These are phyloP conservation scores for Wallacemonas sp. DNA, from an alignment of 208 protist species.

Conservation along the genomic window DNA sequence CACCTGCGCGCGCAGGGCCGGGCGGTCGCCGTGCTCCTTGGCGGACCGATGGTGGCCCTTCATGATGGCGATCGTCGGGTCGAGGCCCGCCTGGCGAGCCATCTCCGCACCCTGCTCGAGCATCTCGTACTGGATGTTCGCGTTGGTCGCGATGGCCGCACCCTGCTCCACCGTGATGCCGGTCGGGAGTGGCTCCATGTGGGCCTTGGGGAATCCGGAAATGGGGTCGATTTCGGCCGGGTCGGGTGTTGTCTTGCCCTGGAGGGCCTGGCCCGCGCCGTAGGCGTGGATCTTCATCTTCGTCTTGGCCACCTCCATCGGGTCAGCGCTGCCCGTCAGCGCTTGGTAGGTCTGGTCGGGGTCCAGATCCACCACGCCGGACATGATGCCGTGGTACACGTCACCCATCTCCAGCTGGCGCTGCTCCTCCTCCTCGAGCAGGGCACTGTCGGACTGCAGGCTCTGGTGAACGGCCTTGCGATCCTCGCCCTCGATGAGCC, in stretches of 20 bases:
- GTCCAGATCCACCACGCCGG: conserved; percentile 82
- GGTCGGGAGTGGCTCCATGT: conserved; percentile 75
- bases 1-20: conserved; percentile 63
- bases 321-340: conserved; percentile 81
- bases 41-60: conserved; percentile 62
- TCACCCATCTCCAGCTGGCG: conserved; percentile 85
- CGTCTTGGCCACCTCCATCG: conserved; percentile 81
- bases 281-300: conserved; percentile 89
- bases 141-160: conserved; percentile 69
- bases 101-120: conserved; percentile 74
- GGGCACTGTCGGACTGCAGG: conserved; percentile 49
- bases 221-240: conserved; percentile 64
- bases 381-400: conserved; percentile 74
- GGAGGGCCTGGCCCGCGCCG: conserved; percentile 62
- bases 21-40: conserved; percentile 63
- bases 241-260: conserved; percentile 32
- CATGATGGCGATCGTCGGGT: conserved; percentile 59
- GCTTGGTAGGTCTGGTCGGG: conserved; percentile 87
- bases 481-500: conserved; percentile 89
- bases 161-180: conserved; percentile 88
- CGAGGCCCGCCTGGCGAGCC: conserved; percentile 54
- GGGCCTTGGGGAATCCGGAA: conserved; percentile 71
- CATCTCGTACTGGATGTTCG: conserved; percentile 78
- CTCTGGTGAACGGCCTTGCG: conserved; percentile 84
- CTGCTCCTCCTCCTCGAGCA: conserved; percentile 79